Conservation (phyloP, 169 alveolate species). For the Eimeria acervulina region DNA sequence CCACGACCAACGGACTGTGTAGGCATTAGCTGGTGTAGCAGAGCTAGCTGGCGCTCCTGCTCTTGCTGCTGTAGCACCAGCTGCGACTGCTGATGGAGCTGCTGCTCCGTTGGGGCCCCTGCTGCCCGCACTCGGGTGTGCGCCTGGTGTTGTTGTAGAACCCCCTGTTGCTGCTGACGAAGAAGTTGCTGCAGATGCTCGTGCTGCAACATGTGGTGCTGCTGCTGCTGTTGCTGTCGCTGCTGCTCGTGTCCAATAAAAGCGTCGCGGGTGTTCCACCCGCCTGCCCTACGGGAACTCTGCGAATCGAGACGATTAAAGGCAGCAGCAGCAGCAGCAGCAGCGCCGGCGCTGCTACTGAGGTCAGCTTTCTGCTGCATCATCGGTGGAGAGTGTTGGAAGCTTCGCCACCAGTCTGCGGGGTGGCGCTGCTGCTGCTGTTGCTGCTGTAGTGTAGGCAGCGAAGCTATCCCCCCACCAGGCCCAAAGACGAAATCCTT, state of each 20-base stretch:
- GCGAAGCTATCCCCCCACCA: slow-evolving; percentile 47
- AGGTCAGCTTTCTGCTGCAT: slow-evolving; percentile 28
- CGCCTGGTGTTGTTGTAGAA: slow-evolving; percentile 32
- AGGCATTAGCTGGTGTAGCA: slow-evolving; percentile 69
- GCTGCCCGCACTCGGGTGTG: slow-evolving; percentile 68
- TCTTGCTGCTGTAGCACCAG: slow-evolving; percentile 57
- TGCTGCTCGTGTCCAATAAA: slow-evolving; percentile 66
- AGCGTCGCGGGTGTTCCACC: slow-evolving; percentile 41
- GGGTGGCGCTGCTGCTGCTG: slow-evolving; percentile 52
- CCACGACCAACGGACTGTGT: slow-evolving; percentile 22
- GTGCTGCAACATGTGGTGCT: slow-evolving; percentile 67
- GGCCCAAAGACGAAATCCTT: slow-evolving; percentile 58
- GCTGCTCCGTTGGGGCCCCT: slow-evolving; percentile 54
- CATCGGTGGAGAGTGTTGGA: slow-evolving; percentile 29
- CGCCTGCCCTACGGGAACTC: slow-evolving; percentile 22
- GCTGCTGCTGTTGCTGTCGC: slow-evolving; percentile 41
- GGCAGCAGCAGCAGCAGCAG: slow-evolving; percentile 39
- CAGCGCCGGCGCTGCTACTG: slow-evolving; percentile 28
- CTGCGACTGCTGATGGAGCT: slow-evolving; percentile 64
- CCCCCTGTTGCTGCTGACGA: slow-evolving; percentile 57
- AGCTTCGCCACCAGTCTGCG: slow-evolving; percentile 40
- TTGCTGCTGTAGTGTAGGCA: slow-evolving; percentile 37
- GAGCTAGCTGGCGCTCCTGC: slow-evolving; percentile 54
- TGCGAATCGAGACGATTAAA: slow-evolving; percentile 51
- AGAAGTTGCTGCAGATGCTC: slow-evolving; percentile 63